Conservation (phyloP, 768 basidiomycete species). For the Lactifluus subvellereus region DNA sequence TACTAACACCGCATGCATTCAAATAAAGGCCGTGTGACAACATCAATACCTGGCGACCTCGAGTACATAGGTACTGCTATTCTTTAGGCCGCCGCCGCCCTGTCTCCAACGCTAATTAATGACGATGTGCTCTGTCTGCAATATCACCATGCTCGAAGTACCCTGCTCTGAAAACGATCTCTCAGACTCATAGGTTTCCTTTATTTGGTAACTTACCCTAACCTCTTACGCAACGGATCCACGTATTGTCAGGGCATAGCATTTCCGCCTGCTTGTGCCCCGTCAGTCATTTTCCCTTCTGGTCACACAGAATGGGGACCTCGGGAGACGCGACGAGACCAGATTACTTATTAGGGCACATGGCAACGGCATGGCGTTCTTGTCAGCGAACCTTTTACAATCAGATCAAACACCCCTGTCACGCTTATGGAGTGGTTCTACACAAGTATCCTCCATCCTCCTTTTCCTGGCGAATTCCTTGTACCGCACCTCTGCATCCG, state of each 20-base stretch:
- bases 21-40: background rate
- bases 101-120: background rate
- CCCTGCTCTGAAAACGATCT: background rate
- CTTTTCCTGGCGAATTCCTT: background rate
- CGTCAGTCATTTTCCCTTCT: background rate
- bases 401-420: background rate
- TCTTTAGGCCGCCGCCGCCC: background rate
- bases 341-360: background rate
- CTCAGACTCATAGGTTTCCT: background rate
- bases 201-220: background rate
- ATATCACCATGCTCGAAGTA: background rate
- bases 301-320: background rate
- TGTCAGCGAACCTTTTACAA: constrained; percentile 19
- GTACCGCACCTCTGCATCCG: background rate
- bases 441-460: background rate
- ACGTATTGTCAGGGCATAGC: background rate
- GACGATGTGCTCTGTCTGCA: background rate
- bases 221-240: background rate
- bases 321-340: background rate
- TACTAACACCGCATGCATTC: background rate
- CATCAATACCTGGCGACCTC: background rate
- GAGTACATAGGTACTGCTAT: background rate
- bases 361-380: background rate
- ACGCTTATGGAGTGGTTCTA: background rate
- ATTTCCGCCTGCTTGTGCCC: background rate